Conservation (phyloP, 2,329 filamentous ascomycete genomes). For the Clonostachys solani region DNA sequence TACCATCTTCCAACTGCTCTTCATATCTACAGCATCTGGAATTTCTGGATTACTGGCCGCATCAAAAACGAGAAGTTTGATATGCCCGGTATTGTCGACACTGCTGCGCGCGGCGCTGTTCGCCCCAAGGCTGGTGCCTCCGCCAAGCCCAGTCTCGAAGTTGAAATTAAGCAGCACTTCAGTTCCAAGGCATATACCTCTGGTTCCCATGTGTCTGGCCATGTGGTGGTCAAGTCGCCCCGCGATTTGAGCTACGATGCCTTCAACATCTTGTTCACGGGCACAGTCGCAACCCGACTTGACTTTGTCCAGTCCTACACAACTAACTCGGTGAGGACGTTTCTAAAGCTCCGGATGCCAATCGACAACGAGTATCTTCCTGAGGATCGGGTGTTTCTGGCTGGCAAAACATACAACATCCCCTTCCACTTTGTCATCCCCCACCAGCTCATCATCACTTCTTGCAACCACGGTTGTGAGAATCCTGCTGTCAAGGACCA, state of each 20-base stretch:
- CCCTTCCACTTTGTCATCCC: conserved; percentile 59
- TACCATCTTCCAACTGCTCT: too few species aligned
- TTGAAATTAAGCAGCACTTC: conserved; percentile 50
- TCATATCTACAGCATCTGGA: too few species aligned
- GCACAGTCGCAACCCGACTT: conserved; percentile 42
- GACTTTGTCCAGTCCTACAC: conserved; percentile 45
- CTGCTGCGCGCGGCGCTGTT: neutral
- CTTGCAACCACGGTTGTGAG: conserved; percentile 46
- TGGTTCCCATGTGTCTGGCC: conserved; percentile 43
- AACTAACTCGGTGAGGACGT: conserved; percentile 43
- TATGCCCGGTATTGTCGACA: conserved; percentile 1
- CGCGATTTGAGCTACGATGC: conserved; percentile 44
- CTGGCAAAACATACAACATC: conserved; percentile 41
- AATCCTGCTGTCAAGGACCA: conserved; percentile 41
- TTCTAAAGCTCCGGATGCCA: conserved; percentile 53
- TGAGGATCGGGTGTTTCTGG: conserved; percentile 38
- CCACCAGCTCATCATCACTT: conserved; percentile 50
- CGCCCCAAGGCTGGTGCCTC: neutral
- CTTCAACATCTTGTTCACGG: conserved; percentile 49
- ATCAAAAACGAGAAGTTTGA: neutral
- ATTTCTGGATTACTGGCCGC: too few species aligned
- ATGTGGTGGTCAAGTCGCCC: conserved; percentile 37
- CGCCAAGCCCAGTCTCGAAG: conserved; percentile 31
- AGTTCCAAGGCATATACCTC: conserved; percentile 52
- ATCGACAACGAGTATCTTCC: conserved; percentile 41